Evolutionary conservation across 2,329 filamentous ascomycete genomes (phyloP).

Genomic region (Trichoderma sp.): DNA sequence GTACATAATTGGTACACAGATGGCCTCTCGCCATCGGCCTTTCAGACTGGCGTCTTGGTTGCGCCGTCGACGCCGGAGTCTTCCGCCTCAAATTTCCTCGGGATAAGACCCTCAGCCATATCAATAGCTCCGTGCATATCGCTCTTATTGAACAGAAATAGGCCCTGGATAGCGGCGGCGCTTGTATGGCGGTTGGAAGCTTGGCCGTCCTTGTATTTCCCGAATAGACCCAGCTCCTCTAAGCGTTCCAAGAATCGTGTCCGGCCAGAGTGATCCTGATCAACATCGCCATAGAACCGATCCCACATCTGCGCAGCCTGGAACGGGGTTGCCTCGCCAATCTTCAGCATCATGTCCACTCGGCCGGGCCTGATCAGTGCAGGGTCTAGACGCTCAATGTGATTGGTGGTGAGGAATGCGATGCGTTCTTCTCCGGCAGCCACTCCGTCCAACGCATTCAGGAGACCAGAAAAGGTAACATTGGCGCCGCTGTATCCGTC

Average conservation of each 20-base stretch:
- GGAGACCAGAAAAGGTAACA: slow-evolving; percentile 89
- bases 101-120: slow-evolving; percentile 70
- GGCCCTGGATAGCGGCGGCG: slow-evolving; percentile 87
- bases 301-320: slow-evolving; percentile 91
- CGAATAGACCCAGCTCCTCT: slow-evolving; percentile 69
- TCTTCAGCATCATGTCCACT: slow-evolving; percentile 88
- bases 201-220: slow-evolving; percentile 52
- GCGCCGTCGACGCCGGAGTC: slow-evolving; percentile 40
- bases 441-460: slow-evolving; percentile 88
- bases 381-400: slow-evolving; percentile 84
- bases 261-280: slow-evolving; percentile 62
- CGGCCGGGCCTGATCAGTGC: slow-evolving; percentile 88
- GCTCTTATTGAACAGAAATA: slow-evolving; percentile 95
- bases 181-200: slow-evolving; percentile 63
- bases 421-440: slow-evolving; percentile 93
- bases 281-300: slow-evolving; percentile 87
- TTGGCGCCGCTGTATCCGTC: slow-evolving; percentile 87
- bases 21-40: neutral
- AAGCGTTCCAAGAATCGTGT: slow-evolving; percentile 71
- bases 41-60: slow-evolving; percentile 46
- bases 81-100: slow-evolving; percentile 56
- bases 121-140: slow-evolving; percentile 83
- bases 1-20: slow-evolving; percentile 14
- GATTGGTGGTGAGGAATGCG: slow-evolving; percentile 92
- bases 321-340: slow-evolving; percentile 83